These are phyloP conservation scores for Diplocarpon rosae DNA, from an alignment of 2,329 filamentous ascomycete genomes.

Conservation along the genomic window DNA sequence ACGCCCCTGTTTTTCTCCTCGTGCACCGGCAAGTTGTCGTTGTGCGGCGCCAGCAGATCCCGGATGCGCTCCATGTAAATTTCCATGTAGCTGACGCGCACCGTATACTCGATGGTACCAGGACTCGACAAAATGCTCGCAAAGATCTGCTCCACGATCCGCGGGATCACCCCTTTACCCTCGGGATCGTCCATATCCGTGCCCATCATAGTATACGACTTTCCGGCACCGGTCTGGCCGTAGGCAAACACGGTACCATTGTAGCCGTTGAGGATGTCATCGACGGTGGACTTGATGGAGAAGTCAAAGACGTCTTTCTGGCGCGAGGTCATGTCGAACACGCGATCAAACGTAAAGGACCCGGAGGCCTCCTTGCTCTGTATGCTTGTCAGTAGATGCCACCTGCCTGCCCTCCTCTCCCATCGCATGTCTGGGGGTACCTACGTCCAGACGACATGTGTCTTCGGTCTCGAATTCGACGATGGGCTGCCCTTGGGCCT, in stretches of 20 bases:
- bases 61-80: constrained; percentile 99
- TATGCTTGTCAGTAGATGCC: constrained; percentile 21
- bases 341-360: constrained; percentile 91
- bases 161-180: constrained; percentile 86
- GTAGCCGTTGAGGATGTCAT: constrained; percentile 97
- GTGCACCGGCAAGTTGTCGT: constrained; percentile 95
- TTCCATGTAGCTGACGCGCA: constrained; percentile 98
- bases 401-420: not conserved
- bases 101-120: constrained; percentile 94
- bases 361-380: constrained; percentile 76
- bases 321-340: constrained; percentile 87
- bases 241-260: constrained; percentile 99
- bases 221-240: constrained; percentile 94
- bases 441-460: constrained; percentile 75
- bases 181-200: constrained; percentile 85
- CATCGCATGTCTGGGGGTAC: constrained; percentile 25
- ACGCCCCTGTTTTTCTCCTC: constrained; percentile 95
- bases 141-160: constrained; percentile 96
- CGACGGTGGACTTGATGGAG: constrained; percentile 89
- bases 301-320: constrained; percentile 96
- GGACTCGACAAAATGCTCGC: constrained; percentile 87
- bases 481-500: constrained; percentile 82
- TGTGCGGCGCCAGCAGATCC: constrained; percentile 82
- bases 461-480: constrained; percentile 82
- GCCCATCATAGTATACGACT: constrained; percentile 99